phyloP scores from a whole-genome alignment of 164 flowering plant species.

The Protea cynaroides region DNA sequence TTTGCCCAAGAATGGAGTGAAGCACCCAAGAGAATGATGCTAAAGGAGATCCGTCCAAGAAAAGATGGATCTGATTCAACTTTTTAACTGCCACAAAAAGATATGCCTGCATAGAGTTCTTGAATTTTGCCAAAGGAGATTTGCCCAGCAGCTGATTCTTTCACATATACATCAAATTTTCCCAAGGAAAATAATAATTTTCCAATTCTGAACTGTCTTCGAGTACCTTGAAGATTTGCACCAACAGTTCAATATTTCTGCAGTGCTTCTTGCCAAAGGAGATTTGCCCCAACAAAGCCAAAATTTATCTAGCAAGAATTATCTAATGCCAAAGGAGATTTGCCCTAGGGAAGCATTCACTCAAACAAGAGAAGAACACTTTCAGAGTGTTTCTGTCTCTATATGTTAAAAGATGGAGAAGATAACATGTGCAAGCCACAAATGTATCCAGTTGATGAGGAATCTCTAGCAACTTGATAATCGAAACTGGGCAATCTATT shows the following conservation, averaged over 20 bases:
- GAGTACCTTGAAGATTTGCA: conserved; percentile 21
- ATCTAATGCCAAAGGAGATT: conserved; percentile 23
- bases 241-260: neutral
- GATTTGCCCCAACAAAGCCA: conserved; percentile 4
- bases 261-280: conserved; percentile 9
- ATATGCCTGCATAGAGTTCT: conserved; percentile 12
- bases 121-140: conserved; percentile 61
- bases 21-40: neutral
- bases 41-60: conserved; percentile 12
- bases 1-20: conserved; percentile 9
- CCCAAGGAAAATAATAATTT: neutral
- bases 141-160: conserved; percentile 30
- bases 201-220: conserved; percentile 3
- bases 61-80: conserved; percentile 8
- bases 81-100: conserved; percentile 16
- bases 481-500: conserved; percentile 1
- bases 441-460: conserved; percentile 1
- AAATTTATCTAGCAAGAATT: neutral
- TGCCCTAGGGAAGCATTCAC: conserved; percentile 16
- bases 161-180: conserved; percentile 10
- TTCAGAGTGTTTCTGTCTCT: neutral
- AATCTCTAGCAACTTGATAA: conserved; percentile 1
- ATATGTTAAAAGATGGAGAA: neutral
- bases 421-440: conserved; percentile 4
- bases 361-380: conserved; percentile 6